Evolutionary conservation across 78 protist species (phyloP).

Genomic region (Thecamonas trahens): DNA sequence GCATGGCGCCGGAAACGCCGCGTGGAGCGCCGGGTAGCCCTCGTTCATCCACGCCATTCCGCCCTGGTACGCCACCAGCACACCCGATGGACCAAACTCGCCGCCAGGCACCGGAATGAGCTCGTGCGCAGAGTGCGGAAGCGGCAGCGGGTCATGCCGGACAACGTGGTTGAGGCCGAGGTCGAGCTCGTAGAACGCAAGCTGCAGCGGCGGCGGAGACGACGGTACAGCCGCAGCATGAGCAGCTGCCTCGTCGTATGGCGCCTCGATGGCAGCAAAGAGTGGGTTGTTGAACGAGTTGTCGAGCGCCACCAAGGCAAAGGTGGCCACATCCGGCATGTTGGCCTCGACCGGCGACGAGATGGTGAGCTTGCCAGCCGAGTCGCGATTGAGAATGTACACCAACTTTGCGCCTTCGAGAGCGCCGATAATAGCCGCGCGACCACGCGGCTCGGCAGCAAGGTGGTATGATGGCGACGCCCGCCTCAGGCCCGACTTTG

Average conservation of each 20-base stretch:
- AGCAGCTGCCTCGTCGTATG: conserved; percentile 52
- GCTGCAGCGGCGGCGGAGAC: conserved; percentile 46
- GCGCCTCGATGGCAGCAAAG: conserved; percentile 92
- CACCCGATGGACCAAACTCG: conserved; percentile 91
- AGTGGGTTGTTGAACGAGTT: conserved; percentile 96
- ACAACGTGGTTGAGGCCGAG: conserved; percentile 96
- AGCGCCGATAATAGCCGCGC: conserved; percentile 97
- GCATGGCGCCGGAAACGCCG: conserved; percentile 6
- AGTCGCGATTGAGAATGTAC: conserved; percentile 87
- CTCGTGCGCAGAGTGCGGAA: conserved; percentile 59
- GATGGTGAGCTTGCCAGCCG: conserved; percentile 64
- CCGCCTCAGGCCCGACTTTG: conserved; percentile 90
- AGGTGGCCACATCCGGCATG: conserved; percentile 33
- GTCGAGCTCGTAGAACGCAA: conserved; percentile 93
- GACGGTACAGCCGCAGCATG: too few species aligned
- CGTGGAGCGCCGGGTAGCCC: not conserved
- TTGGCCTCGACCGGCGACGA: conserved; percentile 97
- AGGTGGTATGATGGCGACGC: conserved; percentile 94
- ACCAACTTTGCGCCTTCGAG: conserved; percentile 94
- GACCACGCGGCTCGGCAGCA: conserved; percentile 93
- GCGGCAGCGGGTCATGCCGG: conserved; percentile 60
- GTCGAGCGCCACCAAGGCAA: conserved; percentile 81
- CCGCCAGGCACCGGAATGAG: conserved; percentile 90
- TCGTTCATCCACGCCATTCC: conserved; percentile 9
- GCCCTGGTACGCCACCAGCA: conserved; percentile 67